Percentiles rank a stretch among this genome's conserved stretches.
Conservation (phyloP, 305 asterid species). For the Fraxinus angustifolia region DNA sequence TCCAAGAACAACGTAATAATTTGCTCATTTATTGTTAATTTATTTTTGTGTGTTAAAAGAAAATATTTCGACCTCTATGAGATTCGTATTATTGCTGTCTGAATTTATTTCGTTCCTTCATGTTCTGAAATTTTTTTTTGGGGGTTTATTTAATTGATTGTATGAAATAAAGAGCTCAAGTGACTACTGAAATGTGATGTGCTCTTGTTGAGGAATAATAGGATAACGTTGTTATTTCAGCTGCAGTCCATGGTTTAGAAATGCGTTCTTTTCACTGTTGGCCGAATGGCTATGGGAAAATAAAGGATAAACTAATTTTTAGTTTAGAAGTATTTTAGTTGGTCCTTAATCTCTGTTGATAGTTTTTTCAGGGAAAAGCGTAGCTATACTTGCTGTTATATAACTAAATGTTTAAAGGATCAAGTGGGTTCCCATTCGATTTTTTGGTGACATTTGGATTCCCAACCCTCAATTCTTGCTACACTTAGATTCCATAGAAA, state of each 20-base stretch:
- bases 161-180: neutral
- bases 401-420: neutral
- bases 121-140: neutral
- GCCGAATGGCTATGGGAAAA: neutral
- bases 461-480: neutral
- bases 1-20: conserved; percentile 69
- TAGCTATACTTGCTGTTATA: neutral
- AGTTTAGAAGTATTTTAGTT: neutral
- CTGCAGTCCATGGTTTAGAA: neutral
- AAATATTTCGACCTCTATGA: neutral
- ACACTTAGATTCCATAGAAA: neutral
- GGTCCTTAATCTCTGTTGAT: neutral
- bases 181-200: neutral
- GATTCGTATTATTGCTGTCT: neutral
- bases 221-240: neutral
- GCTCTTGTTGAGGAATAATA: neutral
- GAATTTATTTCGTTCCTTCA: neutral
- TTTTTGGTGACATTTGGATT: neutral
- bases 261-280: neutral
- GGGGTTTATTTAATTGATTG: neutral
- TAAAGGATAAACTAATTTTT: neutral
- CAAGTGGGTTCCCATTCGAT: neutral
- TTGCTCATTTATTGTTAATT: neutral
- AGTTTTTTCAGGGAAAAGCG: neutral
- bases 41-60: neutral